Evolutionary conservation across 2,329 filamentous ascomycete genomes (phyloP), one percentile per base, ranked within the genome.

Genomic region (Epichloe glyceriae): DNA sequence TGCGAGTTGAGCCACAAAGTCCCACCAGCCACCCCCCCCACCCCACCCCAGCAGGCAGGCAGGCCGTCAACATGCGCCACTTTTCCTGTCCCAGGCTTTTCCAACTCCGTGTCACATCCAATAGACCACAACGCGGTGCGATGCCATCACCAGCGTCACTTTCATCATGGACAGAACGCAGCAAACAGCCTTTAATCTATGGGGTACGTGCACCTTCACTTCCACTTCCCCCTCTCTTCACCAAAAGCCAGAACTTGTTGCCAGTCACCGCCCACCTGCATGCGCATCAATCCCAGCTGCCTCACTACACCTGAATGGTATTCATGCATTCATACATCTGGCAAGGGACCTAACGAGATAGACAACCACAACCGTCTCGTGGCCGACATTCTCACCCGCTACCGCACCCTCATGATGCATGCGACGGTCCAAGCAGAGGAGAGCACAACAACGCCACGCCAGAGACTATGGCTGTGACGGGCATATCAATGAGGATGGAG

Each of bases 321-420:
- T 30, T 10, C 26, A 30, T 10, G 26, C 26, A 30, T 10, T 11
- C 26, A 30, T 30, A 11, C 26, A 10, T 30, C 8, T 30, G 8
- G 26, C 26, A 11, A 30, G 26, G 8, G 26, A 30, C 26, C 26
- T 30, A 11, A 30, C 26, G 11, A 4, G 26, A 30, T 10, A 30
- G 70, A 73, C 58, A 70, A 64, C 33, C 69, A 73, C 56, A 69
- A 73, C 56, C 66, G 70, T 40, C 70, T 73, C 53, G 63, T 72
- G 39, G 70, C 69, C 34, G 67, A 72, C 53, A 65, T 73, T 49
- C 67, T 73, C 45, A 70, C 65, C 11, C 68, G 65, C 51, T 72
- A 70, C 60, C 67, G 68, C 51, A 66, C 64, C 33, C 67, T 73
- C 45, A 70, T 70, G 61, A 66, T 69, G 62, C 63, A 71, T 12